Evolutionary conservation across 2,329 filamentous ascomycete species (phyloP).

Genomic region (Alternaria brassicicola): DNA sequence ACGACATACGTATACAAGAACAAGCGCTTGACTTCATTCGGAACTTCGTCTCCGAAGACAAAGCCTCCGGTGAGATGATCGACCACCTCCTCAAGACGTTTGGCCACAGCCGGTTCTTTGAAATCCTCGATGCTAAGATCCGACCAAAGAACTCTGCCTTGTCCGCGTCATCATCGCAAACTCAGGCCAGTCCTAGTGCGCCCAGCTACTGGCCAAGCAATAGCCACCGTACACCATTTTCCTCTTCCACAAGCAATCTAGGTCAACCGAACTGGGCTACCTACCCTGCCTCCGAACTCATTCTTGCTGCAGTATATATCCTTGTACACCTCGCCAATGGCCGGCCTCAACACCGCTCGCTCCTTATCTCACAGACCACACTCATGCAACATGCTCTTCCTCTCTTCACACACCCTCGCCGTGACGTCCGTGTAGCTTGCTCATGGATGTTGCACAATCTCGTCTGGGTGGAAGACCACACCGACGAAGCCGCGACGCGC

Average conservation of each 20-base stretch:
- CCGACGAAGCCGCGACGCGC: constrained; percentile 68
- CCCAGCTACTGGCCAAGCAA: constrained; percentile 61
- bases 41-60: constrained; percentile 78
- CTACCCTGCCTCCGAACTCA: constrained; percentile 63
- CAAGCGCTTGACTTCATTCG: constrained; percentile 88
- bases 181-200: constrained; percentile 19
- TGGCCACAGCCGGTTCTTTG: constrained; percentile 78
- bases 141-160: constrained; percentile 53
- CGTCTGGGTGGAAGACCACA: constrained; percentile 77
- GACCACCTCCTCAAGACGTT: constrained; percentile 80
- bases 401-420: constrained; percentile 74
- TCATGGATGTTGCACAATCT: constrained; percentile 88
- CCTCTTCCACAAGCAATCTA: constrained; percentile 35
- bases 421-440: constrained; percentile 76
- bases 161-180: constrained; percentile 8
- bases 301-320: constrained; percentile 79
- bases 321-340: constrained; percentile 89
- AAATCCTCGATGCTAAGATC: constrained; percentile 80
- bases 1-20: constrained; percentile 86
- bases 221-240: constrained; percentile 62
- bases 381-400: constrained; percentile 74
- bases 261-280: constrained; percentile 53
- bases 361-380: constrained; percentile 70
- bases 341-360: constrained; percentile 74
- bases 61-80: constrained; percentile 70